phyloP scores from a whole-genome alignment of 495 filamentous ascomycete species.

The Penicillium diatomitis region DNA sequence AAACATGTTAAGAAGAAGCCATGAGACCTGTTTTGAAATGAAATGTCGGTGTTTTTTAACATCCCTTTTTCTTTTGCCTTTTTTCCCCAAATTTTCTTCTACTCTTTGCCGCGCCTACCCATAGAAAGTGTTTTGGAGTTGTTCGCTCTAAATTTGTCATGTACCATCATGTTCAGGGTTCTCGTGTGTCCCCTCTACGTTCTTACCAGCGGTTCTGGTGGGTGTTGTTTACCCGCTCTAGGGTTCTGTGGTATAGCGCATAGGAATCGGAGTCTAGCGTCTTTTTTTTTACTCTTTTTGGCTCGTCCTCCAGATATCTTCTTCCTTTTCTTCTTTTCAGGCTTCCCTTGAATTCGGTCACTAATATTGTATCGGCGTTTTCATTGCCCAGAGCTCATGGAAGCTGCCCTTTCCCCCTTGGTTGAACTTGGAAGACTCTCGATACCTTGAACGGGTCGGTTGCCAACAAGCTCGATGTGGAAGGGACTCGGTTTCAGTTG shows the following conservation, averaged over 20 bases:
- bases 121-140: too few species aligned
- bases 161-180: too few species aligned
- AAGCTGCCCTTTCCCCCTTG: neutral
- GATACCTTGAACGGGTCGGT: too few species aligned
- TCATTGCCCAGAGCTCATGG: neutral
- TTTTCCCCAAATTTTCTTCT: neutral
- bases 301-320: neutral
- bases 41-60: neutral
- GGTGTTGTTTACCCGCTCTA: neutral
- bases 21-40: constrained; percentile 16
- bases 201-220: neutral
- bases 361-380: too few species aligned
- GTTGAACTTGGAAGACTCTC: neutral
- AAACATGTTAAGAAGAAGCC: constrained; percentile 44
- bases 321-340: neutral
- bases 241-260: constrained; percentile 10
- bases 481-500: too few species aligned
- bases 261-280: constrained; percentile 23
- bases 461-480: too few species aligned
- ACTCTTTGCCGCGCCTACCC: neutral
- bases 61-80: constrained; percentile 7
- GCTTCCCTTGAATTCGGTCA: neutral
- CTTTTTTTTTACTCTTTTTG: constrained; percentile 1
- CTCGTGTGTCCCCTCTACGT: too few species aligned
- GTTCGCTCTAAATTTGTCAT: too few species aligned